phyloP scores from a whole-genome alignment of 257 asterid genomes.

The Nicotiana otophora region DNA sequence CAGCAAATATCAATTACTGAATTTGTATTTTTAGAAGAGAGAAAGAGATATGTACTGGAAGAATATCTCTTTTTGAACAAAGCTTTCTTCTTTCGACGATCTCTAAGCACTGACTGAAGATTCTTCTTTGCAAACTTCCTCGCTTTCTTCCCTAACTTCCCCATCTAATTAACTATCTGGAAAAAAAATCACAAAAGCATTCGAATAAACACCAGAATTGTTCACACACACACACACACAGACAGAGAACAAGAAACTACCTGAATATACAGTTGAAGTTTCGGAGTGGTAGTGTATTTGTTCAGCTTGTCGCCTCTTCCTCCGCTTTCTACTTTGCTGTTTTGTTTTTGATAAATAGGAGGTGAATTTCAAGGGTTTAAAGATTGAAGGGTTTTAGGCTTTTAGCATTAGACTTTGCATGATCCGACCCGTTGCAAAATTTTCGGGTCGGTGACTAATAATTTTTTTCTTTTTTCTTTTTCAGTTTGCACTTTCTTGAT shows the following conservation, averaged over 20 bases:
- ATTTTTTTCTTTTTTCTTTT: too few relatives aligned
- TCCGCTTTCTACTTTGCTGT: background rate
- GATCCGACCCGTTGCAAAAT: too few relatives aligned
- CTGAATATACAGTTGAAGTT: background rate
- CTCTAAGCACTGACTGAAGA: conserved; percentile 69
- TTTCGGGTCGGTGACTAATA: too few relatives aligned
- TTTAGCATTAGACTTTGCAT: too few relatives aligned
- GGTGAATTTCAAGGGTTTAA: background rate
- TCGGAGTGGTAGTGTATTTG: background rate
- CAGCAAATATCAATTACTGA: background rate
- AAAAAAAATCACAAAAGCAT: background rate
- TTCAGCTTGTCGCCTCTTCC: background rate
- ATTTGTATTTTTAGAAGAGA: background rate
- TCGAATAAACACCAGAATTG: background rate
- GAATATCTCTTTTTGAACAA: conserved; percentile 55
- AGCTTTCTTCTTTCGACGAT: conserved; percentile 66
- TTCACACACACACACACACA: background rate
- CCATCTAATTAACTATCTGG: conserved; percentile 32
- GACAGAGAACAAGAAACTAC: background rate
- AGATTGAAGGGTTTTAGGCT: background rate
- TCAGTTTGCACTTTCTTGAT: too few relatives aligned
- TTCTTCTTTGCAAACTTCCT: conserved; percentile 93
- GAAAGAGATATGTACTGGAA: conserved; percentile 28
- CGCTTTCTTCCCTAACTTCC: conserved; percentile 90
- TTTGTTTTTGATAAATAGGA: background rate